A percentile compares a stretch with the other conserved stretches of the same genome.
Evolutionary conservation across 805 yeast genomes (phyloP).

Genomic region (Maudiozyma saulgeensis): DNA sequence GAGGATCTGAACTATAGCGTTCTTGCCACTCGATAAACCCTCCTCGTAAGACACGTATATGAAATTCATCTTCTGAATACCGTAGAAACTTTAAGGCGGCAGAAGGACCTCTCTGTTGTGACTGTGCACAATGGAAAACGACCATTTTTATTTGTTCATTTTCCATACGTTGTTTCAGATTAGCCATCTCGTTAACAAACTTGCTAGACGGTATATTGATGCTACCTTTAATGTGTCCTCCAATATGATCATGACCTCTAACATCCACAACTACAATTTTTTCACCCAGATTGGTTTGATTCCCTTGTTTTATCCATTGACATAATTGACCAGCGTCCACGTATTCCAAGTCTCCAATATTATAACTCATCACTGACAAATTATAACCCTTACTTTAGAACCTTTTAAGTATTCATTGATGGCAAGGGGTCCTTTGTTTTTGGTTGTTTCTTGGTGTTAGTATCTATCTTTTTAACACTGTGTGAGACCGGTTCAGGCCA

Average conservation of each 20-base stretch:
- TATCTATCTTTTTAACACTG: not conserved
- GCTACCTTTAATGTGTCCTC: slow-evolving; percentile 36
- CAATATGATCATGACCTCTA: slow-evolving; percentile 71
- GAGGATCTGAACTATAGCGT: slow-evolving; percentile 47
- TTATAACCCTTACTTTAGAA: not conserved
- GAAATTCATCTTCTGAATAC: slow-evolving; percentile 27
- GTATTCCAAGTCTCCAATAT: slow-evolving; percentile 12
- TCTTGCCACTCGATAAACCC: slow-evolving; percentile 82
- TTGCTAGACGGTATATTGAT: slow-evolving; percentile 35
- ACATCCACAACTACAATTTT: slow-evolving; percentile 58
- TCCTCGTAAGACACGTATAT: slow-evolving; percentile 66
- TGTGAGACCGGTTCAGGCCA: not conserved
- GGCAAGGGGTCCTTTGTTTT: too few relatives aligned
- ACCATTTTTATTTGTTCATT: slow-evolving; percentile 20
- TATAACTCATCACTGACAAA: slow-evolving; percentile 11
- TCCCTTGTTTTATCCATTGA: slow-evolving; percentile 22
- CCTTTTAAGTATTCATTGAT: too few relatives aligned
- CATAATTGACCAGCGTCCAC: slow-evolving; percentile 18
- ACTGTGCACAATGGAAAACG: slow-evolving; percentile 83
- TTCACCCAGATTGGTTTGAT: slow-evolving; percentile 9
- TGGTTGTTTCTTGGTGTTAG: too few relatives aligned
- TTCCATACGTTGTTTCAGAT: slow-evolving; percentile 7
- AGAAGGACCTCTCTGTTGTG: slow-evolving; percentile 88
- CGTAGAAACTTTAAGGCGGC: slow-evolving; percentile 57
- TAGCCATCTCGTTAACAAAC: slow-evolving; percentile 38